Conservation (phyloP, 2,329 filamentous ascomycete species). For the Graphilbum ipis-grandicollis region DNA sequence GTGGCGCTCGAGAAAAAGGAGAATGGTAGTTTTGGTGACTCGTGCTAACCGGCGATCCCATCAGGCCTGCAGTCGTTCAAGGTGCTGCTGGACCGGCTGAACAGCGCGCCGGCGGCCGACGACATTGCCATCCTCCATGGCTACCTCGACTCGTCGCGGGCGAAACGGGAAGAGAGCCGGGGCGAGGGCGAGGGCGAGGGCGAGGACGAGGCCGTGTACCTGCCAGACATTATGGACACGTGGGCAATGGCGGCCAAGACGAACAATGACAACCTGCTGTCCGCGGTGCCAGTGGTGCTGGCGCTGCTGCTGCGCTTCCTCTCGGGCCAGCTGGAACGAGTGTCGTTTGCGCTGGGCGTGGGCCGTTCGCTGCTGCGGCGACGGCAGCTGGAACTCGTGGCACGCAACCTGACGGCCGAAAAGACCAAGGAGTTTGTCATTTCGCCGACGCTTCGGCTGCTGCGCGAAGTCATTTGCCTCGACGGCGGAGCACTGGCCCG, state of each 20-base stretch:
- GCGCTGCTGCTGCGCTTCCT: slow-evolving; percentile 67
- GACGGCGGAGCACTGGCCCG: slow-evolving; percentile 72
- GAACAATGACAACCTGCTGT: slow-evolving; percentile 67
- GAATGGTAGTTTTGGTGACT: background rate
- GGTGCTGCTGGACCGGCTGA: slow-evolving; percentile 49
- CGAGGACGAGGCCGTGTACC: slow-evolving; percentile 44
- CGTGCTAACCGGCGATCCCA: background rate
- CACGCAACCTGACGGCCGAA: slow-evolving; percentile 60
- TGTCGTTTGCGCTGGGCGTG: slow-evolving; percentile 57
- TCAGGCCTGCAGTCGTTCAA: slow-evolving; percentile 53
- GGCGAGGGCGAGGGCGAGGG: slow-evolving; percentile 21
- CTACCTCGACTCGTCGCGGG: slow-evolving; percentile 37
- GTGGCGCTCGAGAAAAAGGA: too few species aligned
- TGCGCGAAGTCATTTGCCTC: slow-evolving; percentile 71
- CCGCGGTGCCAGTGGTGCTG: slow-evolving; percentile 63
- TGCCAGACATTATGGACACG: slow-evolving; percentile 68
- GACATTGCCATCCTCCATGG: slow-evolving; percentile 46
- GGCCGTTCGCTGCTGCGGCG: slow-evolving; percentile 70
- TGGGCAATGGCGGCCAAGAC: slow-evolving; percentile 72
- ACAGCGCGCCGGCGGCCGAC: slow-evolving; percentile 26
- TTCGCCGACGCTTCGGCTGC: slow-evolving; percentile 68
- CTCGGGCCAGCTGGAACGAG: slow-evolving; percentile 56
- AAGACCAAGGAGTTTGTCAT: slow-evolving; percentile 79
- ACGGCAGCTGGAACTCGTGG: slow-evolving; percentile 63
- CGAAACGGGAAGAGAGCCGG: slow-evolving; percentile 14